Conservation (phyloP, 2,329 filamentous ascomycete genomes). For the Hymenoscyphus salicellus region DNA sequence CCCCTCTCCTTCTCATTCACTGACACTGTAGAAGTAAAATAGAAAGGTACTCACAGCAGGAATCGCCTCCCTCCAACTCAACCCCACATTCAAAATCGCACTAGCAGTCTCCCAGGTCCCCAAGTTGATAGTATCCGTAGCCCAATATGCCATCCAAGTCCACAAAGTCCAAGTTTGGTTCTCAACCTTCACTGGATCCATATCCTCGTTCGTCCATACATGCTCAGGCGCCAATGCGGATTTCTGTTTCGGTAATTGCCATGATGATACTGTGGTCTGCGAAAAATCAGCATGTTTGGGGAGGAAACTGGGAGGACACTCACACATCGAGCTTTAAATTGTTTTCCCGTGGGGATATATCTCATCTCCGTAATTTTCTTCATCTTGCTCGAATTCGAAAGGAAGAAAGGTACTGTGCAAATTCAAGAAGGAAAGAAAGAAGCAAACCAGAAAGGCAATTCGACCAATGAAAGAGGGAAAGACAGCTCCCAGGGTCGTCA, state of each 20-base stretch:
- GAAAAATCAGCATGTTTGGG: too few relatives aligned
- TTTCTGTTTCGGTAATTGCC: constrained; percentile 48
- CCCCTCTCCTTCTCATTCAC: too few relatives aligned
- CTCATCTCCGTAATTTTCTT: constrained; percentile 24
- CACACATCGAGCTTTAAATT: constrained; percentile 38
- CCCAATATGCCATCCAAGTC: constrained; percentile 43
- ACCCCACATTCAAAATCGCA: constrained; percentile 48
- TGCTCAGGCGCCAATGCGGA: constrained; percentile 46
- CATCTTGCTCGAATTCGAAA: neutral
- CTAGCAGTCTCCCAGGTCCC: constrained; percentile 52
- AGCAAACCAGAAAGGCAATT: too few relatives aligned
- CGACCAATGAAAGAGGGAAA: too few relatives aligned
- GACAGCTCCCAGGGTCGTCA: too few relatives aligned
- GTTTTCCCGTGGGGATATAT: constrained; percentile 37
- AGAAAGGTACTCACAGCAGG: constrained; percentile 34
- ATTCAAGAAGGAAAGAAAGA: neutral
- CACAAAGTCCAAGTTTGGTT: constrained; percentile 36
- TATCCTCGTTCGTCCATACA: constrained; percentile 42
- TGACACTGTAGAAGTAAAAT: constrained; percentile 17
- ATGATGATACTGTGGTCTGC: constrained; percentile 41
- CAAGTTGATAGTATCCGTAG: constrained; percentile 41
- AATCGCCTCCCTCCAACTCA: constrained; percentile 55
- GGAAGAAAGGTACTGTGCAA: too few relatives aligned
- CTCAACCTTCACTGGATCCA: constrained; percentile 34
- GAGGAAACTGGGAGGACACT: too few relatives aligned